Evolutionary conservation across 2,329 filamentous ascomycete species (phyloP).

Genomic region (Bisporella sp.): DNA sequence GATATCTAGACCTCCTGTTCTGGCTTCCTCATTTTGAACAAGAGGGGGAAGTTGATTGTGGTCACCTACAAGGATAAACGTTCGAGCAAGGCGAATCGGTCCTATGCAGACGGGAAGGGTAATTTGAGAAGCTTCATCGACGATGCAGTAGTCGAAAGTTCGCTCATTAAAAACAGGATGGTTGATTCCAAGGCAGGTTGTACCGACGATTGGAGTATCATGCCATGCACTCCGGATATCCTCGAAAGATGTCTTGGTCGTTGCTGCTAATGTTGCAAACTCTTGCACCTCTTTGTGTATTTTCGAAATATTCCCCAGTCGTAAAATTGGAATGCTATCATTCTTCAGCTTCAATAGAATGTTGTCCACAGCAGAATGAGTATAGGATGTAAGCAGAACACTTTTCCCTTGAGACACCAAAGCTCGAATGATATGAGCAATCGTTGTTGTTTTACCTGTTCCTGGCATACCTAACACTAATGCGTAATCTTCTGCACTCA

Average conservation of each 20-base stretch:
- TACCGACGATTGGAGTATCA: conserved; percentile 81
- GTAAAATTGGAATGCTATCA: conserved; percentile 70
- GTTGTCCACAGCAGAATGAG: conserved; percentile 96
- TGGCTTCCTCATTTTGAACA: conserved; percentile 85
- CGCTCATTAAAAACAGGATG: conserved; percentile 84
- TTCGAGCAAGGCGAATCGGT: conserved; percentile 85
- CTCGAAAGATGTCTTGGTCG: conserved; percentile 69
- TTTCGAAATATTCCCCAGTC: conserved; percentile 80
- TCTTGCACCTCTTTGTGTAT: conserved; percentile 81
- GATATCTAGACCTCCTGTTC: conserved; percentile 79
- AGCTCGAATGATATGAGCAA: conserved; percentile 92
- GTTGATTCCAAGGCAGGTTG: conserved; percentile 87
- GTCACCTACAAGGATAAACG: conserved; percentile 92
- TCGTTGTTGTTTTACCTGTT: conserved; percentile 96
- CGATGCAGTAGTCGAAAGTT: conserved; percentile 95
- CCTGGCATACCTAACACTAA: conserved; percentile 98
- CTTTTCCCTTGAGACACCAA: conserved; percentile 85
- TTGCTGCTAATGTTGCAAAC: conserved; percentile 73
- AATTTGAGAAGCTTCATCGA: conserved; percentile 96
- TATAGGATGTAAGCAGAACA: conserved; percentile 90
- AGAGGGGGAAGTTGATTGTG: conserved; percentile 94
- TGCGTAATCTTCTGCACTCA: conserved; percentile 92
- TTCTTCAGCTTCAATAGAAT: conserved; percentile 86
- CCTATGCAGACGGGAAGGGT: conserved; percentile 91
- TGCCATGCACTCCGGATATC: conserved; percentile 81